Evolutionary conservation across 495 filamentous ascomycete species (phyloP).

Genomic region (Aspergillus heteromorphus): DNA sequence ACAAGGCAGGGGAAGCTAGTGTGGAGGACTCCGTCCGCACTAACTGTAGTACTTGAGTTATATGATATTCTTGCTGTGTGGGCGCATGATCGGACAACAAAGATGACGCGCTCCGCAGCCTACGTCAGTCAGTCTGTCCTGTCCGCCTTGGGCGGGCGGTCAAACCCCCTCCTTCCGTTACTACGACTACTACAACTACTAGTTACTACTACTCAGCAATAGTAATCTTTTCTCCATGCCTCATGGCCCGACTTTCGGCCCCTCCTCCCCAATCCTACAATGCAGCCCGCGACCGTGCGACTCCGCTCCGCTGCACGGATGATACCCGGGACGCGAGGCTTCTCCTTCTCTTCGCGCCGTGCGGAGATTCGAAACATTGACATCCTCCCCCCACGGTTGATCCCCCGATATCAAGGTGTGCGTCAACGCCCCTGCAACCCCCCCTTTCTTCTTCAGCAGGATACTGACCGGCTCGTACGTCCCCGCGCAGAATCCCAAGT

Average conservation of each 20-base stretch:
- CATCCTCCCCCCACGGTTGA: constrained; percentile 34
- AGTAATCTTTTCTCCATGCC: no score
- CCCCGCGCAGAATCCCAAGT: constrained; percentile 46
- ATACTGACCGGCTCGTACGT: not conserved
- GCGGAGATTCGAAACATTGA: constrained; percentile 40
- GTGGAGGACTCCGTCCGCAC: no score
- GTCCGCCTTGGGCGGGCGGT: no score
- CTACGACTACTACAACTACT: no score
- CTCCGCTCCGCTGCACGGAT: not conserved
- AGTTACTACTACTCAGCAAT: no score
- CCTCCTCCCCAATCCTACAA: no score
- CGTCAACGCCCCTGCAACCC: constrained; percentile 6
- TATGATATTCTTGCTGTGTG: no score
- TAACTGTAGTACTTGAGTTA: no score
- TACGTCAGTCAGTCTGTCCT: not conserved
- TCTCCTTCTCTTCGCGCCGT: constrained; percentile 34
- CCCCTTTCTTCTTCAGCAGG: no score
- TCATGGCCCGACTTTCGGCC: no score
- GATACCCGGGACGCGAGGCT: constrained; percentile 19
- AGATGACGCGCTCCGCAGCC: not conserved
- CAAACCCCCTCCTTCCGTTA: no score
- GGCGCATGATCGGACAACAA: not conserved
- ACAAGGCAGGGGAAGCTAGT: no score
- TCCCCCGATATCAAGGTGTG: constrained; percentile 51
- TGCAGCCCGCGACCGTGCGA: constrained; percentile 11